Base-by-base conservation (phyloP, 345 rosid genomes). In the Camelina hispida region DNA sequence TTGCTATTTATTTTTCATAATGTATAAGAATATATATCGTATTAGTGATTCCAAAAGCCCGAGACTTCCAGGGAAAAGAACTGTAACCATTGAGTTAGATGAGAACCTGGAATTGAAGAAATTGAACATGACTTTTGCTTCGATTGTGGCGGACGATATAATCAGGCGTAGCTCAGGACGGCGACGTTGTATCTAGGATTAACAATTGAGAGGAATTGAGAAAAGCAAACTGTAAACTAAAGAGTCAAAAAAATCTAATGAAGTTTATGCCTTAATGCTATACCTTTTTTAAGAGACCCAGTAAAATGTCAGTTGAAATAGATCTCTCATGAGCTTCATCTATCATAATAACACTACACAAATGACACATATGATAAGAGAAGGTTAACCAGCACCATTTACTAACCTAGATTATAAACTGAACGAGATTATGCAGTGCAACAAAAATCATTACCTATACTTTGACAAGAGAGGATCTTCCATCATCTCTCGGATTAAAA, bases 321-420 rank as follows among this genome's bases (percentile, higher is more conserved):
- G 99, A 92, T 78, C 99, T 87, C 83, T 95, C 99, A 56, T 95
- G 97, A 78, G 99, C 99, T 86, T 95, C 99, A 79, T 95, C 99
- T 23, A 95, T 87, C 99, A 95, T 95, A 81, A 95, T 81, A 71
- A 95, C 97, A 85, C 99, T 95, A 82, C 50, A 37, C 15, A 25
- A 70, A 75, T 5, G 37, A 12, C n/a, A 58, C 55, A 40, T 10
- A 65, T 11, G 10, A 37, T 8, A 58, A 14, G 13, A 37, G 9
- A 52, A n/a, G 38, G 62, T 63, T 69, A 34, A 73, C 18, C 38
- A 62, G 9, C 52, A 61, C 47, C 7, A 79, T 7, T 16, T 5
- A 30, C 58, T 1, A 11, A n/a, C 23, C 44, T 17, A 18, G n/a
- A 46, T n/a, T 28, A 60, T 42, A 16, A 18, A 17, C 2, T 18